Base-by-base conservation (phyloP, 768 basidiomycete genomes). In the Panus rudis region DNA sequence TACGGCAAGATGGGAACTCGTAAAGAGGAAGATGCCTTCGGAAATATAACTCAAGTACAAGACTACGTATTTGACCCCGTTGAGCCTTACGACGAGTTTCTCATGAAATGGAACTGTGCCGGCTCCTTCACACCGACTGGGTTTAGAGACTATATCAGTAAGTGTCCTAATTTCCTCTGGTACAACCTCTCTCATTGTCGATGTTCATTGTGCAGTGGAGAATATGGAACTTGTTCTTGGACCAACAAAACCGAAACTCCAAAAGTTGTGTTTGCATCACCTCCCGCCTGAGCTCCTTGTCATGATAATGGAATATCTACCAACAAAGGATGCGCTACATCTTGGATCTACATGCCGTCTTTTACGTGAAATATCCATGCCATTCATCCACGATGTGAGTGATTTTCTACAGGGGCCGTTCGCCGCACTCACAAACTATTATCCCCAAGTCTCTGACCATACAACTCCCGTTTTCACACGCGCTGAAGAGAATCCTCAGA, bases 381-480 rank as follows among this genome's bases (percentile, higher is more conserved):
- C 4, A 4, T 28, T 27, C 33, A 38, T 45, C 4, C 22, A 45
- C 26, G 10, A 22, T 19, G 43, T 45, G 21, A 4, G 42, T 43
- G n/a, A n/a, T n/a, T n/a, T n/a, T n/a, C n/a, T n/a, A n/a, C n/a
- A n/a, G n/a, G n/a, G n/a, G n/a, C n/a, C n/a, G n/a, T n/a, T n/a
- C n/a, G n/a, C n/a, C n/a, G n/a, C n/a, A n/a, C n/a, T n/a, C n/a
- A n/a, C n/a, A n/a, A n/a, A n/a, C n/a, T n/a, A n/a, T n/a, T n/a
- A n/a, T n/a, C n/a, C n/a, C n/a, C n/a, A n/a, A n/a, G n/a, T n/a
- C n/a, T n/a, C n/a, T n/a, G n/a, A n/a, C n/a, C n/a, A n/a, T n/a
- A n/a, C n/a, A n/a, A n/a, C n/a, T n/a, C n/a, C n/a, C n/a, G n/a
- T n/a, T n/a, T n/a, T n/a, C n/a, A n/a, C n/a, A n/a, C n/a, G n/a